Base-by-base conservation (phyloP, 495 filamentous ascomycete genomes). In the Penicillium robsamsonii region DNA sequence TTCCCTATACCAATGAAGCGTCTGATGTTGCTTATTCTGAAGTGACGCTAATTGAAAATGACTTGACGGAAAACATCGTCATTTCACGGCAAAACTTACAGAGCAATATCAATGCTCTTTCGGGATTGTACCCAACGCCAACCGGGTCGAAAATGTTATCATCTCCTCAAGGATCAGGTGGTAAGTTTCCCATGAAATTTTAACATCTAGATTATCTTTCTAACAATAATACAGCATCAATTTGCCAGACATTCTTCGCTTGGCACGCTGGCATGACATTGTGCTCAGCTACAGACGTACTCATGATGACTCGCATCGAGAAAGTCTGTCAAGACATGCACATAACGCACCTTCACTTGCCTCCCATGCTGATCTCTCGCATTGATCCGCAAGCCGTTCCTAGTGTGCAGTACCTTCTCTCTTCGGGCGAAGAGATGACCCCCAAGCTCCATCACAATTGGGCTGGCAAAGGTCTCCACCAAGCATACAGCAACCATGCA, bases 201-300 rank as follows among this genome's bases (percentile, higher is more conserved):
- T 60, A 3, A 38, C 6, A 2, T 30, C 6, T 25, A 24, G 15
- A 6, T 20, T 40, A 15, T 29, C 15, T 30, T 30, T 17, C 17
- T 40, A 3, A 51, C 25, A 12, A 29, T 6, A 29, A 3, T 12
- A 30, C 20, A 77, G 84, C 90, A 17, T 90, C 87, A 2, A 86
- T 93, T 1, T 90, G 91, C 59, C 90, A 92, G 58, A 86, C 91
- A 15, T 90, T 92, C 62, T 91, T 88, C 56, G 70, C 89, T 10
- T 92, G 87, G 89, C 78, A 78, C 22, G 76, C 76, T 33, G 87
- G 87, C n/a, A 85, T 90, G 70, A 84, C 83, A 56, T 73, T 93
- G 22, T 92, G 86, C 63, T 82, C 87, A 5, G 84, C 79, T 10
- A 78, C 79, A 5, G 87, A 87, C 46, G 84, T 89, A 55, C 71